Conservation (phyloP, 2,329 filamentous ascomycete species). For the Camillea tinctor region DNA sequence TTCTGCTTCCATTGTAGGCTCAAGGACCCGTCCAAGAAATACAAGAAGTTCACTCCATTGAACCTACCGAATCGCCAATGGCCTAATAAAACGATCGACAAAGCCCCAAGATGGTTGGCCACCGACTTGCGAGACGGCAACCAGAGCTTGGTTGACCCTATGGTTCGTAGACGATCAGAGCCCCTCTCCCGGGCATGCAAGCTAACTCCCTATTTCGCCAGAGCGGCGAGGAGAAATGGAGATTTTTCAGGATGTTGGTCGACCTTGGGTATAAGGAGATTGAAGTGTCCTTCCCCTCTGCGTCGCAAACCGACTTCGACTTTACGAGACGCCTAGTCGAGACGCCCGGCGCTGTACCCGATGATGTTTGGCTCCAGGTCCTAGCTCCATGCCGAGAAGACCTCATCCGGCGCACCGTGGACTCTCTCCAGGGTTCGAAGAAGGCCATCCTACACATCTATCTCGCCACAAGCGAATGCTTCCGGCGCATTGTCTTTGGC, state of each 20-base stretch:
- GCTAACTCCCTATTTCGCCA: conserved; percentile 35
- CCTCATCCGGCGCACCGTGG: conserved; percentile 84
- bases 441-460: conserved; percentile 96
- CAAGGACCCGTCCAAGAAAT: conserved; percentile 74
- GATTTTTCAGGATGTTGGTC: conserved; percentile 91
- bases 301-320: conserved; percentile 93
- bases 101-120: conserved; percentile 86
- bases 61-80: conserved; percentile 73
- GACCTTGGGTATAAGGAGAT: conserved; percentile 97
- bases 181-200: not conserved
- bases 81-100: conserved; percentile 79
- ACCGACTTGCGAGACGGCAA: conserved; percentile 91
- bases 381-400: conserved; percentile 90
- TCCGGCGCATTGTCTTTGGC: conserved; percentile 86
- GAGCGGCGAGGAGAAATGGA: conserved; percentile 94
- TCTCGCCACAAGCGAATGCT: conserved; percentile 93
- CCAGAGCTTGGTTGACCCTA: conserved; percentile 88
- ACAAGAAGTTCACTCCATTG: conserved; percentile 66
- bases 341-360: conserved; percentile 77
- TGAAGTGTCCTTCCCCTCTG: conserved; percentile 92
- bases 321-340: conserved; percentile 86
- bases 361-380: conserved; percentile 90
- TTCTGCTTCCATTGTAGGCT: conserved; percentile 55
- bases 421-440: conserved; percentile 84
- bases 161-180: conserved; percentile 59